Percentiles rank a stretch among this genome's conserved stretches.
Evolutionary conservation across 805 yeast genomes (phyloP).

Genomic region (Kurtzmaniella fragi): DNA sequence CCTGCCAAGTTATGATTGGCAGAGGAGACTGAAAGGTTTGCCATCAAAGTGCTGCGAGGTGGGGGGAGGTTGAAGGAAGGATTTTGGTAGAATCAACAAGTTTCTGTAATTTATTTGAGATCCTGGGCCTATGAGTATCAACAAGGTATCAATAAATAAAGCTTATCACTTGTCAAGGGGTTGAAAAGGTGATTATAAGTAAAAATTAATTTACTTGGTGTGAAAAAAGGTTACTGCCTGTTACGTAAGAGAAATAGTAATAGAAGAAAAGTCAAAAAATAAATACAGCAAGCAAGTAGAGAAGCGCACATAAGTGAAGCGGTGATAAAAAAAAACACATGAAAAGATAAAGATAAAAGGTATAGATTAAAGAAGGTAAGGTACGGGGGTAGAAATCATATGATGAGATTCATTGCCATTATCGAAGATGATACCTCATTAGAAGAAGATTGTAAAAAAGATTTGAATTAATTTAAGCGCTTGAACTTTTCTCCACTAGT

Average conservation of each 20-base stretch:
- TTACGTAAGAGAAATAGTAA: not conserved
- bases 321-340: not conserved
- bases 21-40: not conserved
- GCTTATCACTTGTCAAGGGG: too few species aligned
- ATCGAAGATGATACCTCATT: too few species aligned
- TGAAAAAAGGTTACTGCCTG: too few species aligned
- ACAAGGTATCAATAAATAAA: not conserved
- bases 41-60: not conserved
- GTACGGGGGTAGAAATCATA: not conserved
- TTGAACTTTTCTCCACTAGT: too few species aligned
- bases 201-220: too few species aligned
- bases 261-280: conserved; percentile 1
- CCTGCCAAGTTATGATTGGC: not conserved
- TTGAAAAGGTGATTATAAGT: too few species aligned
- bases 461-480: too few species aligned
- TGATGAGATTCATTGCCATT: too few species aligned
- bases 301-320: not conserved
- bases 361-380: conserved; percentile 3
- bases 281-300: not conserved
- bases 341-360: conserved; percentile 5
- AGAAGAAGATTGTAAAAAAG: too few species aligned
- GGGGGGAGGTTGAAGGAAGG: not conserved
- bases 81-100: too few species aligned
- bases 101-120: too few species aligned
- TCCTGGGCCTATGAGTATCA: too few species aligned